Evolutionary conservation across 1,284 basidiomycete species (phyloP).

Genomic region (Malassezia caprae): DNA sequence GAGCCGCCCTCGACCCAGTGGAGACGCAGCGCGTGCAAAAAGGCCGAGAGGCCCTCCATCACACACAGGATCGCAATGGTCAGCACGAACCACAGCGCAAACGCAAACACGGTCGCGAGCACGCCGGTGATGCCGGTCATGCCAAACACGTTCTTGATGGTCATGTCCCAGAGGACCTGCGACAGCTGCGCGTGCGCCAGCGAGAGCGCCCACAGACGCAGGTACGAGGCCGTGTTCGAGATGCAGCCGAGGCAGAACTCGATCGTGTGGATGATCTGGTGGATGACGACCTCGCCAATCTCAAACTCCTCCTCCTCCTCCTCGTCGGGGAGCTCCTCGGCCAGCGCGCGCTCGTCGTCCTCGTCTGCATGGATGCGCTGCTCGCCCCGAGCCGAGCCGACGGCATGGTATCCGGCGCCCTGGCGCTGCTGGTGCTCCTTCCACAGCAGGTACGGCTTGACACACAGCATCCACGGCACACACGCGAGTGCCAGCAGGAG

Average conservation of each 20-base stretch:
- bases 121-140: conserved; percentile 52
- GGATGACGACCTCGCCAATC: conserved; percentile 86
- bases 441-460: conserved; percentile 87
- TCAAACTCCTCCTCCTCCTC: conserved; percentile 57
- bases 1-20: conserved; percentile 98
- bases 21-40: conserved; percentile 87
- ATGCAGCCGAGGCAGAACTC: conserved; percentile 98
- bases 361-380: conserved; percentile 24
- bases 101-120: conserved; percentile 60
- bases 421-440: conserved; percentile 79
- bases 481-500: conserved; percentile 73
- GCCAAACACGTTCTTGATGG: conserved; percentile 44
- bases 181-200: conserved; percentile 94
- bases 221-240: conserved; percentile 97
- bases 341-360: conserved; percentile 22
- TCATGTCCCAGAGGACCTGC: conserved; percentile 59
- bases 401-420: conserved; percentile 66
- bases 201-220: conserved; percentile 96
- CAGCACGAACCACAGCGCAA: conserved; percentile 67
- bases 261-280: conserved; percentile 66
- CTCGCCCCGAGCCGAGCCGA: conserved; percentile 47
- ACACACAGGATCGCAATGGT: conserved; percentile 64
- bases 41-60: conserved; percentile 72
- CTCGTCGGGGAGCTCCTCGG: conserved; percentile 39
- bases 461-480: conserved; percentile 86